Evolutionary conservation across 441 rosid species (phyloP).

Genomic region (Pelargonium australe): DNA sequence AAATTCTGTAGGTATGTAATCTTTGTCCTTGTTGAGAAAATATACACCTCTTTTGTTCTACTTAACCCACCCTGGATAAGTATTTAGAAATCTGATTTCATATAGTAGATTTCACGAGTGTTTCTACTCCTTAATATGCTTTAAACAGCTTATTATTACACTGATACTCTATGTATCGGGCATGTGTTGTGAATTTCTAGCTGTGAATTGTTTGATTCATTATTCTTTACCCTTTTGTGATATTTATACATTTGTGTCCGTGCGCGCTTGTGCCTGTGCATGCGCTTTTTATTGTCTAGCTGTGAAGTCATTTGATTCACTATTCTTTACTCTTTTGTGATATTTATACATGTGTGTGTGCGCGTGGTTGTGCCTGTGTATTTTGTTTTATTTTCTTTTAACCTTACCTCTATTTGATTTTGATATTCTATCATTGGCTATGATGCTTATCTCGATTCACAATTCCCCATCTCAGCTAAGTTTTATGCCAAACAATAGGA

Average conservation of each 20-base stretch:
- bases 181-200: neutral
- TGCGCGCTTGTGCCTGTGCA: neutral
- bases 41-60: neutral
- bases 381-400: too few relatives aligned
- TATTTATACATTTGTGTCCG: neutral
- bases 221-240: neutral
- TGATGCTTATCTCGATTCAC: too few relatives aligned
- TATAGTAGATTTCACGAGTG: neutral
- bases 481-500: too few relatives aligned
- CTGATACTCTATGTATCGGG: neutral
- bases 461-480: too few relatives aligned
- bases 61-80: neutral
- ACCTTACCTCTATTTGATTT: too few relatives aligned
- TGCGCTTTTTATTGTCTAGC: neutral
- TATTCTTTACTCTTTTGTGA: neutral
- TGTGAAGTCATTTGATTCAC: neutral
- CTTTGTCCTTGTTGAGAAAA: neutral
- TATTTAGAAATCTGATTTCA: neutral
- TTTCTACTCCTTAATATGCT: conserved; percentile 1
- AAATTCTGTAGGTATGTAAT: neutral
- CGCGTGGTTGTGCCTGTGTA: neutral
- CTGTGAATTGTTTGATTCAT: neutral
- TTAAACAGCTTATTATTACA: neutral
- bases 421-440: too few relatives aligned
- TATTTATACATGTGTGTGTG: neutral